These are phyloP conservation scores for Hirsutella minnesotensis DNA, from an alignment of 2,329 filamentous ascomycete species.

Conservation along the genomic window DNA sequence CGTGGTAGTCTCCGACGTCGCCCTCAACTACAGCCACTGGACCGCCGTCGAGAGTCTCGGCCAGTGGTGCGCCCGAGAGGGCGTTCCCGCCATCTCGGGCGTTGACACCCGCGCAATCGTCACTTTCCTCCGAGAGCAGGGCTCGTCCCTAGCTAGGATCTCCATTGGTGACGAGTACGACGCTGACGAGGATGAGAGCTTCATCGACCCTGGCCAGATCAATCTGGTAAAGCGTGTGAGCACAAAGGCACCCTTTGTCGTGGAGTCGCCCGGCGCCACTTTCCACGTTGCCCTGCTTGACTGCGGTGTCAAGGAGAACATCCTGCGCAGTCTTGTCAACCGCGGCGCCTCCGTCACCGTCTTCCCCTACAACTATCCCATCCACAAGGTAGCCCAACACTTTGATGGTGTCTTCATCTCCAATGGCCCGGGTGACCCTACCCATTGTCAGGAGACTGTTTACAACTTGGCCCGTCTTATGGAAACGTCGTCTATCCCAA, in stretches of 20 bases:
- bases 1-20: conserved; percentile 91
- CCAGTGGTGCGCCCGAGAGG: conserved; percentile 92
- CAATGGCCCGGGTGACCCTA: conserved; percentile 96
- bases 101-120: conserved; percentile 97
- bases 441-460: conserved; percentile 88
- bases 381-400: conserved; percentile 96
- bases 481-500: conserved; percentile 77
- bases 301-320: conserved; percentile 99
- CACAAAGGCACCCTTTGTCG: conserved; percentile 96
- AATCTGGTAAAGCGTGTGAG: conserved; percentile 93
- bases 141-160: conserved; percentile 89
- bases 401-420: conserved; percentile 99
- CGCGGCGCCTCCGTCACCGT: conserved; percentile 87
- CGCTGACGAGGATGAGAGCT: conserved; percentile 94
- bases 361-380: conserved; percentile 93
- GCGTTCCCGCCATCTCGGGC: conserved; percentile 89
- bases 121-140: conserved; percentile 88
- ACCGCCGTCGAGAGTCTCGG: conserved; percentile 89
- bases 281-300: conserved; percentile 92
- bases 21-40: conserved; percentile 94
- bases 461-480: conserved; percentile 87
- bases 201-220: conserved; percentile 88
- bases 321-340: conserved; percentile 83
- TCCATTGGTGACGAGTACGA: conserved; percentile 96
- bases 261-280: conserved; percentile 70